Evolutionary conservation across 179 eudicot genomes (phyloP).

Genomic region (Corrigiola litoralis): DNA sequence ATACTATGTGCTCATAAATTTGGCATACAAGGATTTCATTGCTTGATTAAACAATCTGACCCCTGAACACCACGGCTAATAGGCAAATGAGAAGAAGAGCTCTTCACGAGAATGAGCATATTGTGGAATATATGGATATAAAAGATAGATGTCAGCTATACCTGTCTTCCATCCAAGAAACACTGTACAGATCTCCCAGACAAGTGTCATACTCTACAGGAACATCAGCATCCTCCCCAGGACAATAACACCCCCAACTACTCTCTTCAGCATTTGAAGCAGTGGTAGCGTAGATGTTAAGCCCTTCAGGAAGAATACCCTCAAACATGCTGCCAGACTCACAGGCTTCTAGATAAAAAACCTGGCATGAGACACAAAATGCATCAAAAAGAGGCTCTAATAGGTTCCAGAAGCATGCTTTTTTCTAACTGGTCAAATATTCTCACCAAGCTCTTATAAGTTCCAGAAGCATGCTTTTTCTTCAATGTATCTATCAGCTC

Average conservation of each 20-base stretch:
- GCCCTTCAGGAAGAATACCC: constrained; percentile 74
- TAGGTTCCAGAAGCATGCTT: background rate
- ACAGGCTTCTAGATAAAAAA: constrained; percentile 88
- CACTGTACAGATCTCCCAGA: constrained; percentile 88
- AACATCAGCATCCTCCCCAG: constrained; percentile 66
- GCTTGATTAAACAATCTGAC: too few relatives aligned
- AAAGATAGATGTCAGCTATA: constrained; percentile 11
- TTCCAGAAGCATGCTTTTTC: constrained; percentile 69
- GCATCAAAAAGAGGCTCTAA: background rate
- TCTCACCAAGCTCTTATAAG: constrained; percentile 82
- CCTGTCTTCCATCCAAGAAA: constrained; percentile 99
- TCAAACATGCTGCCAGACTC: constrained; percentile 96
- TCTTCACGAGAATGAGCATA: background rate
- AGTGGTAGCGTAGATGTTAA: constrained; percentile 81
- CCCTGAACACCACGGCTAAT: too few relatives aligned
- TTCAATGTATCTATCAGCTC: constrained; percentile 67
- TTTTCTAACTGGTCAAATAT: background rate
- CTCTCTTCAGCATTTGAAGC: constrained; percentile 90
- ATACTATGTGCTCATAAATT: too few relatives aligned
- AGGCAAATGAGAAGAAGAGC: too few relatives aligned
- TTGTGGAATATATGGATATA: background rate
- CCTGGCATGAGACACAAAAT: constrained; percentile 37
- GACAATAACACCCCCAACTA: constrained; percentile 95
- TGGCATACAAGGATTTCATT: too few relatives aligned
- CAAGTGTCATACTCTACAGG: constrained; percentile 85